Evolutionary conservation across 164 flowering plant species (phyloP).

Genomic region (Vitis rotundifolia): DNA sequence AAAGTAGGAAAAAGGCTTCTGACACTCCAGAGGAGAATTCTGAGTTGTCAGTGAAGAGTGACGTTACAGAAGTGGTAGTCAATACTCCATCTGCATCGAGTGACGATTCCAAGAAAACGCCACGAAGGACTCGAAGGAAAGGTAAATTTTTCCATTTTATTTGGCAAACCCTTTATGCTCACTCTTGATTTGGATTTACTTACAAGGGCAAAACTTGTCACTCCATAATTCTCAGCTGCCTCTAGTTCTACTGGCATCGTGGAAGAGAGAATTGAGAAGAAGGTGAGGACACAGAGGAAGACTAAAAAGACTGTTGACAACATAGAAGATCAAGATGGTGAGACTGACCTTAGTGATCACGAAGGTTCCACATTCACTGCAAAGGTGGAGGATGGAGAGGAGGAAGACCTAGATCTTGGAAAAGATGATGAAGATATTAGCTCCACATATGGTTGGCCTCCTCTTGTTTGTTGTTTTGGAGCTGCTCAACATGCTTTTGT

Average conservation of each 20-base stretch:
- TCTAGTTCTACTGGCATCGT: slow-evolving; percentile 27
- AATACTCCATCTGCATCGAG: slow-evolving; percentile 11
- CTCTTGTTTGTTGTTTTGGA: slow-evolving; percentile 96
- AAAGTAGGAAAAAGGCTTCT: slow-evolving; percentile 48
- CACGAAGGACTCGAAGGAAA: slow-evolving; percentile 42
- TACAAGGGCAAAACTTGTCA: slow-evolving; percentile 1
- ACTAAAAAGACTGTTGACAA: slow-evolving; percentile 34
- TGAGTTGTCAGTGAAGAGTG: slow-evolving; percentile 13
- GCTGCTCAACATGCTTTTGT: slow-evolving; percentile 83
- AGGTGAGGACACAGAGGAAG: slow-evolving; percentile 39
- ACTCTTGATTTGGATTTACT: neutral
- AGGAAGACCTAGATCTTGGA: slow-evolving; percentile 37
- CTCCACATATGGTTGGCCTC: slow-evolving; percentile 82
- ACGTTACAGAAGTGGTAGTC: slow-evolving; percentile 20
- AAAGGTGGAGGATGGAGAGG: slow-evolving; percentile 37
- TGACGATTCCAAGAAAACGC: slow-evolving; percentile 26
- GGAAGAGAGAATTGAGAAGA: slow-evolving; percentile 43
- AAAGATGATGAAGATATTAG: slow-evolving; percentile 71
- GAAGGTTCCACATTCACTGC: slow-evolving; percentile 26
- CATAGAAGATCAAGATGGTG: slow-evolving; percentile 36
- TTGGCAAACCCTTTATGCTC: neutral
- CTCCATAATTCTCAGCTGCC: slow-evolving; percentile 28
- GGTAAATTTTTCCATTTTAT: slow-evolving; percentile 27
- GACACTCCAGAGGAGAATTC: slow-evolving; percentile 29
- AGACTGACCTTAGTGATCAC: slow-evolving; percentile 34